Percentiles rank a stretch among this genome's conserved stretches.
These are phyloP conservation scores for Monosporascus sp. DNA, from an alignment of 2,329 filamentous ascomycete genomes.

Conservation along the genomic window DNA sequence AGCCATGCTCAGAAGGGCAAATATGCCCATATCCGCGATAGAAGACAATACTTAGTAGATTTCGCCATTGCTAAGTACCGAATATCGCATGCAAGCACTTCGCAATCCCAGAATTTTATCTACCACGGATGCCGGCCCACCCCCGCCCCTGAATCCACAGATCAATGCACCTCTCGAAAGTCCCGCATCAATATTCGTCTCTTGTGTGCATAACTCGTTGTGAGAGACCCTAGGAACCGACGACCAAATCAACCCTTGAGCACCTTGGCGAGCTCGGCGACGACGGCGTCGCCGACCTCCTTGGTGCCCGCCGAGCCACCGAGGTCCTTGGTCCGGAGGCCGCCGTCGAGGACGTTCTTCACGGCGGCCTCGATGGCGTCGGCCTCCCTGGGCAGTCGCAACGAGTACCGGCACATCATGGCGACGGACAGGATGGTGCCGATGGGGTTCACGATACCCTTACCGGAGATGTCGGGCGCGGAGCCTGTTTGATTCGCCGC, in stretches of 20 bases:
- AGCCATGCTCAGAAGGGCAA: no score
- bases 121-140: no score
- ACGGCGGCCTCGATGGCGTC: conserved; percentile 78
- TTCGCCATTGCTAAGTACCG: no score
- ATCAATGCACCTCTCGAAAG: no score
- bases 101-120: no score
- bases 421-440: conserved; percentile 87
- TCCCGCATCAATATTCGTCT: no score
- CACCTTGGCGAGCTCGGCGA: conserved; percentile 65
- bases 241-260: conserved; percentile 40
- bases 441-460: conserved; percentile 87
- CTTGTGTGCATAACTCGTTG: not conserved
- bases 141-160: no score
- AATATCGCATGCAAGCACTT: no score
- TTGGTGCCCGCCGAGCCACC: conserved; percentile 69
- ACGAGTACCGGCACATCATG: conserved; percentile 94
- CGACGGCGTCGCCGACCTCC: conserved; percentile 76
- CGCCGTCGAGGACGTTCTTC: conserved; percentile 70
- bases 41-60: no score
- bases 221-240: not conserved
- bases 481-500: conserved; percentile 45
- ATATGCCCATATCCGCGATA: no score
- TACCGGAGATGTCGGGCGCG: conserved; percentile 87
- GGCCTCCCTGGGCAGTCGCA: conserved; percentile 73
- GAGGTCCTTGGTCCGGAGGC: conserved; percentile 77